Base-by-base conservation (phyloP, 768 basidiomycete species). In the Tricholoma terreum region DNA sequence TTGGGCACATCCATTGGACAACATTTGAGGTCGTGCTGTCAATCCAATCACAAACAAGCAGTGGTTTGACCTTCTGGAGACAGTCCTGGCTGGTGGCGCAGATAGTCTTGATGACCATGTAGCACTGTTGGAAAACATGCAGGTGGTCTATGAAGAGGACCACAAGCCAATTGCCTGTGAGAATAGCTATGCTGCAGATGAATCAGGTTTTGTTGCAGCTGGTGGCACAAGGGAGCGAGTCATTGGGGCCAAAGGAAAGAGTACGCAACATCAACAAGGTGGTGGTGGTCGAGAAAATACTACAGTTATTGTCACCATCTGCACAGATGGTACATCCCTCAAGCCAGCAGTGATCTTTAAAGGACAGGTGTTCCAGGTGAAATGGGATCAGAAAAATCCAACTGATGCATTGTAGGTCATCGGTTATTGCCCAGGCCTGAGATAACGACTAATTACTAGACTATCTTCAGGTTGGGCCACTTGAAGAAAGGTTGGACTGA, bases 261-360 rank as follows among this genome's bases (percentile, higher is more conserved):
- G 50, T 34, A 17, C 42, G 5, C 71, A 72, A 54, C 67, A 78
- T 64, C 72, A 76, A 60, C 73, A 75, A 57, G 35, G 58, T 1
- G 60, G 60, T 27, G 72, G 74, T 1, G 62, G 61, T 24, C 57
- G 64, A 9, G 76, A 79, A 58, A 77, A 73, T 50, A 75, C 74
- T 34, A 78, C 76, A 0, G 68, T 75, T 10, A 63, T 81, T 46
- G 67, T 72, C 0, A 76, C 74, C 2, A 80, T 80, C 19, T 76
- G 77, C 61, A 73, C 72, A 0, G 72, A 77, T 65, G 72, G 75
- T 1, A 65, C 64, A 6, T 10, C 62, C 0, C 48, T 66, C 12
- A 50, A 62, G 31, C 75, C 74, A 2, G 52, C 67, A 19, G 65
- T 75, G 2, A 73, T 76, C 36, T 75, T 67, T 56, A 72, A 72